Conservation (phyloP, 2,329 filamentous ascomycete species). For the Penicillium sp. region DNA sequence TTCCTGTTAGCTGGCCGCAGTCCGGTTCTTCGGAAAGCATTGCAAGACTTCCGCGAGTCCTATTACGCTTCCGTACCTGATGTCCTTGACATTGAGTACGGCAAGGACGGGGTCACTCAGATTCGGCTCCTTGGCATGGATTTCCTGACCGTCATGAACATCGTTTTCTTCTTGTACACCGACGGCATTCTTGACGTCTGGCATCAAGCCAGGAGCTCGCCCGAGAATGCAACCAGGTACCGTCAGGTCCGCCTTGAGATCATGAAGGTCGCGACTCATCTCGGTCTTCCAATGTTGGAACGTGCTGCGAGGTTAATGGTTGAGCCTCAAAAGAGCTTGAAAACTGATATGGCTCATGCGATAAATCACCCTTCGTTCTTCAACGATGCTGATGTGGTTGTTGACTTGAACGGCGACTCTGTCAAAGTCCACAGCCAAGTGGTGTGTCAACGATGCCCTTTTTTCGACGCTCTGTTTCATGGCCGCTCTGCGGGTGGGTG, state of each 20-base stretch:
- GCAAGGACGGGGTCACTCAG: constrained; percentile 55
- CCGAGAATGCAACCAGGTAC: constrained; percentile 70
- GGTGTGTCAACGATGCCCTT: constrained; percentile 82
- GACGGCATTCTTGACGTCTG: constrained; percentile 83
- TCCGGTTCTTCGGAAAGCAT: constrained; percentile 63
- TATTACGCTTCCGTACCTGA: constrained; percentile 64
- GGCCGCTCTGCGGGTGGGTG: constrained; percentile 85
- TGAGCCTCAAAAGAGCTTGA: constrained; percentile 64
- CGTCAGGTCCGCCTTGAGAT: constrained; percentile 80
- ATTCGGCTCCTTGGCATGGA: constrained; percentile 73
- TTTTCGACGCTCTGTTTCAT: constrained; percentile 87
- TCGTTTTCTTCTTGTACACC: constrained; percentile 79
- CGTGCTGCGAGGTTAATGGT: constrained; percentile 76
- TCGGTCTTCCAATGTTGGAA: constrained; percentile 74
- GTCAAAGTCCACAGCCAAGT: constrained; percentile 76
- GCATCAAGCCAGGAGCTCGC: constrained; percentile 72
- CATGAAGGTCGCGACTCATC: constrained; percentile 77
- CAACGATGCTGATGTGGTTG: constrained; percentile 74
- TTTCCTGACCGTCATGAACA: constrained; percentile 75
- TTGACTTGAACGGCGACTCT: constrained; percentile 74
- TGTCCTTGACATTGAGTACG: constrained; percentile 60
- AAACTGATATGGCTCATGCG: constrained; percentile 71
- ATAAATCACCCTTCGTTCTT: constrained; percentile 72
- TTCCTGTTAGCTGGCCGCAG: constrained; percentile 80
- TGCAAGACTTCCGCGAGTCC: constrained; percentile 61